Conservation (phyloP, 2,329 filamentous ascomycete species). For the Colletotrichum shisoi region DNA sequence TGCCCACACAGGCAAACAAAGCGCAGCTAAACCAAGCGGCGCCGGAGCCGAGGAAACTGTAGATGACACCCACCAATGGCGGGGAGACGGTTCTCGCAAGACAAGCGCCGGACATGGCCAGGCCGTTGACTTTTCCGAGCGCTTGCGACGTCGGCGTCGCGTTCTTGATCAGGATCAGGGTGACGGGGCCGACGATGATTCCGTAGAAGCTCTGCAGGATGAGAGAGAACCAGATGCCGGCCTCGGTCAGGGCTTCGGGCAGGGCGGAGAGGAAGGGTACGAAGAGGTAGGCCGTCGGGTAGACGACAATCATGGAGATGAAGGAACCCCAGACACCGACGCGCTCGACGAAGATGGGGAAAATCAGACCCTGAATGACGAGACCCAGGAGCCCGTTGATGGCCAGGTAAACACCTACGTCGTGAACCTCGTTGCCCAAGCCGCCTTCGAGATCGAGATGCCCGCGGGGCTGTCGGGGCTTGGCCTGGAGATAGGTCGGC, state of each 20-base stretch:
- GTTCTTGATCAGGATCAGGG: constrained; percentile 77
- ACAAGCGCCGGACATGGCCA: constrained; percentile 76
- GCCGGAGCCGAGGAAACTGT: constrained; percentile 64
- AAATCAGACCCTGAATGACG: constrained; percentile 75
- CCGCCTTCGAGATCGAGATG: constrained; percentile 63
- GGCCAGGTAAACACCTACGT: constrained; percentile 73
- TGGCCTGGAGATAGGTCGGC: constrained; percentile 55
- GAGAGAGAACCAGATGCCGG: constrained; percentile 71
- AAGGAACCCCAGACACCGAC: constrained; percentile 74
- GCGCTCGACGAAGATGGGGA: constrained; percentile 68
- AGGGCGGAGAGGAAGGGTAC: constrained; percentile 72
- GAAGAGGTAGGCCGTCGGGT: constrained; percentile 72
- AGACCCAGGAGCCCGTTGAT: constrained; percentile 76
- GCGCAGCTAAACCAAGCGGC: constrained; percentile 54
- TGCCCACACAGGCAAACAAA: constrained; percentile 27
- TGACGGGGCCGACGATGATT: constrained; percentile 72
- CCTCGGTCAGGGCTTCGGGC: constrained; percentile 60
- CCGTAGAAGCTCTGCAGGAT: constrained; percentile 71
- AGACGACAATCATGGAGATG: constrained; percentile 68
- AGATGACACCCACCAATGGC: constrained; percentile 72
- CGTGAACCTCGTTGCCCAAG: constrained; percentile 68
- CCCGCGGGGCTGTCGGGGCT: constrained; percentile 44
- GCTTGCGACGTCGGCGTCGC: constrained; percentile 68
- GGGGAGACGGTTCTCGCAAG: constrained; percentile 74
- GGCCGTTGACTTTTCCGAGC: constrained; percentile 74